Base-by-base conservation (phyloP, 179 eudicot species). In the Amaranthus tricolor region DNA sequence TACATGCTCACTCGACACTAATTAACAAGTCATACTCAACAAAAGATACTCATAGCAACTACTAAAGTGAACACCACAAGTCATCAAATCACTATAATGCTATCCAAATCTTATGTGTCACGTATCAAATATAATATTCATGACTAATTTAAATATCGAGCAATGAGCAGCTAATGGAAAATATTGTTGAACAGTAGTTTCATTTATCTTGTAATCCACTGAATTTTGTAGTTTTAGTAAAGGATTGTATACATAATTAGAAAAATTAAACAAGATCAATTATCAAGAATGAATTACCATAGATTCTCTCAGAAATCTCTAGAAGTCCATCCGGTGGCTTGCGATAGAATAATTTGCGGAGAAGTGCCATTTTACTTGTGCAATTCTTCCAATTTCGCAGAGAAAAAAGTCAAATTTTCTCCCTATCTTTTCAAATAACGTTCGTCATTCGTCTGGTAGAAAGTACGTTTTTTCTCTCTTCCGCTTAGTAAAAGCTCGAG, bases 271-370 rank as follows among this genome's bases (percentile, higher is more conserved):
- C 1, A 13, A 20, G 14, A 20, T 6, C 10, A 45, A 7, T 11
- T 1, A 58, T 19, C 3, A 12, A 61, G 5, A 44, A 11, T 11
- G 6, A 57, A 17, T 5, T 75, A 91, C 98, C 98, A 63, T 87
- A 93, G 60, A 93, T 86, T 80, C 97, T 74, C 59, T 91, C 97
- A 15, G 86, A 88, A 70, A 93, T 91, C 88, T 93, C 98, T 7
- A 93, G 84, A 52, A 93, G 97, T 51, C 97, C 93, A 72, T 91
- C 97, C 16, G 96, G 97, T 44, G 98, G 97, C 82, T 87, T 93
- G 67, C 87, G 82, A 53, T 82, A 91, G 71, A 93, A 93, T 70
- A 93, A 66, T 78, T 86, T 91, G 66, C 93, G 92, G 66, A 93
- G 80, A 72, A 93, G 44, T 7, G 81, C 76, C 81, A 78, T 78